Base-by-base conservation (phyloP, 1,284 basidiomycete genomes). In the Amylostereum chailletii region DNA sequence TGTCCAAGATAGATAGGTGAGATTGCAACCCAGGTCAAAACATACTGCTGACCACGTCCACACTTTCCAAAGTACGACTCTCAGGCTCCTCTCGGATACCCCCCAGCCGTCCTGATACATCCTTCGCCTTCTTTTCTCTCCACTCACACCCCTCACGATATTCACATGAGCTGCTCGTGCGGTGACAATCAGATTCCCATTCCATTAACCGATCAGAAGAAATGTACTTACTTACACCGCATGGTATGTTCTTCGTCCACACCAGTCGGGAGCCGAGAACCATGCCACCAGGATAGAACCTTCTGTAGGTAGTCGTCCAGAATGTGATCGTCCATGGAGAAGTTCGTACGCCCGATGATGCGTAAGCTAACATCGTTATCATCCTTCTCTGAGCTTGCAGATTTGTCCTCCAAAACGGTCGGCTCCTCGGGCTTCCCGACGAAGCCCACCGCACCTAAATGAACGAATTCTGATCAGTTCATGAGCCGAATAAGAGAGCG, bases 141-240 rank as follows among this genome's bases (percentile, higher is more conserved):
- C 90, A 94, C 68, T 94, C 91, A 58, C 90, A 94, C 8, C 76
- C 82, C 1, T 79, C 69, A 43, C 68, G 67, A 62, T 91, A 94
- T 63, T 93, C 90, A 60, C 90, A 94, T 34, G 79, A 77, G 34
- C 85, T 91, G 51, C 10, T 34, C 26, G 19, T 19, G 19, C 32
- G 26, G 26, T 19, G 5, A 27, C 5, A 5, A 34, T 6, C 5
- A 56, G 34, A 30, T 32, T 10, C n/a, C n/a, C 2, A n/a, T 10
- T 19, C 31, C 37, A 34, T 26, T 51, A 36, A 51, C 50, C 47
- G 29, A 42, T 32, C 41, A 26, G 40, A 34, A 29, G 39, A 7
- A 38, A 34, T 48, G 30, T 5, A 77, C 86, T 67, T 57, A 88
- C 86, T 67, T 63, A 68, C 90, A 94, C 46, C 89, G 72, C 48